Percentiles rank a stretch among this genome's conserved stretches.
Evolutionary conservation across 768 basidiomycete species (phyloP).

Genomic region (Termitomyces sp.): DNA sequence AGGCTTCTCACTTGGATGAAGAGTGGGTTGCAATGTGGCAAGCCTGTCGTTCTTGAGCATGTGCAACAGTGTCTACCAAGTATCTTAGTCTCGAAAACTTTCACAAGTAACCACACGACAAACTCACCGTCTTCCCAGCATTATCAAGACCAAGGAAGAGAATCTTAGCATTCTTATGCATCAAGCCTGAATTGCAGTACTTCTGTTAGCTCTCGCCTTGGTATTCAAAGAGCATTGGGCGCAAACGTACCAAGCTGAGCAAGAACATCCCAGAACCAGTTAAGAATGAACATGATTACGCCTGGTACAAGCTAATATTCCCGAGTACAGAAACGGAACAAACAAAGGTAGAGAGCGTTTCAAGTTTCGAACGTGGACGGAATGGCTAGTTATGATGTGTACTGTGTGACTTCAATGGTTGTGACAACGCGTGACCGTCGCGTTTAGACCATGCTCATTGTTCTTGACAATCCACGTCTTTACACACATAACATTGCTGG

Average conservation of each 20-base stretch:
- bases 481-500: background rate
- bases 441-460: background rate
- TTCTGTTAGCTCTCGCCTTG: background rate
- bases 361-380: constrained; percentile 8
- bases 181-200: constrained; percentile 47
- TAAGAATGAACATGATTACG: constrained; percentile 68
- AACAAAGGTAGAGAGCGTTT: background rate
- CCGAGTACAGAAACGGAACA: constrained; percentile 6
- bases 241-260: constrained; percentile 75
- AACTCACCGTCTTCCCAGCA: constrained; percentile 93
- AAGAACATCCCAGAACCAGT: constrained; percentile 97
- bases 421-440: constrained; percentile 5
- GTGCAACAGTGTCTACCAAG: constrained; percentile 80
- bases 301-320: constrained; percentile 13
- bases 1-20: constrained; percentile 83
- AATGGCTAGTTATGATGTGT: constrained; percentile 5
- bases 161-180: constrained; percentile 99
- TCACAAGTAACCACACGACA: background rate
- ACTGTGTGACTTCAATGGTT: constrained; percentile 8
- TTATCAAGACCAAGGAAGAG: constrained; percentile 98
- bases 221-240: background rate
- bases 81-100: constrained; percentile 1
- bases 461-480: background rate
- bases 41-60: constrained; percentile 99
- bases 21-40: constrained; percentile 95